Percentiles rank a stretch among this genome's conserved stretches.
Conservation (phyloP, 495 filamentous ascomycete genomes). For the Daldinia loculata region DNA sequence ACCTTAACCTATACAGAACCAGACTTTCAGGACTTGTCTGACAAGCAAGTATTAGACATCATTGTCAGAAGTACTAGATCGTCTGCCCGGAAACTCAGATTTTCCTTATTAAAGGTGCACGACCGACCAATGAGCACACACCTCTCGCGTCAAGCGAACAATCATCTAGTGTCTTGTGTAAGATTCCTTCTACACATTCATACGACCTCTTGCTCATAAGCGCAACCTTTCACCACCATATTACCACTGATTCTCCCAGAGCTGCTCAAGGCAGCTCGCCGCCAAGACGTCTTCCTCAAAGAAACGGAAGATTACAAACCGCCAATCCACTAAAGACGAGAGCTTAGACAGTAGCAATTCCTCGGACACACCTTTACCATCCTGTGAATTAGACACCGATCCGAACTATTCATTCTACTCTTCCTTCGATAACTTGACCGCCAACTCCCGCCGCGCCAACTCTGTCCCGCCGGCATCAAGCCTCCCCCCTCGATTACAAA, state of each 20-base stretch:
- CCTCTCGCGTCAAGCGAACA: constrained; percentile 11
- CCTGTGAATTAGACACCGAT: constrained; percentile 58
- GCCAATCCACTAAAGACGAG: constrained; percentile 56
- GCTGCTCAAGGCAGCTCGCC: constrained; percentile 73
- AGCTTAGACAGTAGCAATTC: constrained; percentile 44
- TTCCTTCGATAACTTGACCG: constrained; percentile 49
- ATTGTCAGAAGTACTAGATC: neutral
- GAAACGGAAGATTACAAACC: constrained; percentile 80
- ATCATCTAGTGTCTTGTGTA: constrained; percentile 16
- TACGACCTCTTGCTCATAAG: constrained; percentile 22
- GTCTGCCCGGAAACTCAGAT: constrained; percentile 14
- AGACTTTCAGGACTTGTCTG: constrained; percentile 2
- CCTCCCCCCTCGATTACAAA: constrained; percentile 60
- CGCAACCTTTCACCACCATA: constrained; percentile 14
- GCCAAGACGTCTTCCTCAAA: constrained; percentile 90
- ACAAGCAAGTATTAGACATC: neutral
- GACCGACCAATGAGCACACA: constrained; percentile 7
- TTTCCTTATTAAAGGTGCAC: constrained; percentile 24
- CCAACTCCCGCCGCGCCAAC: constrained; percentile 65
- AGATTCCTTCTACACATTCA: constrained; percentile 19
- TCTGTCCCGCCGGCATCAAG: constrained; percentile 59
- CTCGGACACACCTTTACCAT: constrained; percentile 58
- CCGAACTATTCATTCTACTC: constrained; percentile 52
- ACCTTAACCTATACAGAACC: neutral
- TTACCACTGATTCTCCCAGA: constrained; percentile 46